A percentile compares a stretch with the other conserved stretches of the same genome.
Conservation (phyloP, 2,329 filamentous ascomycete genomes). For the Paraphoma sp. region DNA sequence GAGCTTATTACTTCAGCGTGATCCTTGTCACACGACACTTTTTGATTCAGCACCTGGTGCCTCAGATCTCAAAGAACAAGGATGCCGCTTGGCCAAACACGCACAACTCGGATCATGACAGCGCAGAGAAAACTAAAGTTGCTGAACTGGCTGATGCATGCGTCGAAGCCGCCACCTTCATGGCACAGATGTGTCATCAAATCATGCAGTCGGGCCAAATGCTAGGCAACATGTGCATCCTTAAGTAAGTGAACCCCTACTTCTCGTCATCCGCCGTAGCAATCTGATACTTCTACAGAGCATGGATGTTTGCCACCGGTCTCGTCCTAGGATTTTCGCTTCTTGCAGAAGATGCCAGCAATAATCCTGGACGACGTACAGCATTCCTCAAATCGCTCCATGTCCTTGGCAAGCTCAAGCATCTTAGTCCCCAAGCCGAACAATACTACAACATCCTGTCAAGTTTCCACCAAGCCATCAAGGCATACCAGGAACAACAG, state of each 20-base stretch:
- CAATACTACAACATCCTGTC: slow-evolving; percentile 64
- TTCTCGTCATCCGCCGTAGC: too few relatives aligned
- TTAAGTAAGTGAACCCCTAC: slow-evolving; percentile 56
- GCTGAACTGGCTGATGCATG: slow-evolving; percentile 59
- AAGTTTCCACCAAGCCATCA: slow-evolving; percentile 25
- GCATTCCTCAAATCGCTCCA: slow-evolving; percentile 60
- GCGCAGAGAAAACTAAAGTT: slow-evolving; percentile 32
- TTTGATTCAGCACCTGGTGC: slow-evolving; percentile 58
- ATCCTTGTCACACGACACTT: slow-evolving; percentile 64
- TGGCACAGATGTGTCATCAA: slow-evolving; percentile 62
- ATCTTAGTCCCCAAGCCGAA: slow-evolving; percentile 61
- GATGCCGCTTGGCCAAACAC: slow-evolving; percentile 24
- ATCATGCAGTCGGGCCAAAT: slow-evolving; percentile 54
- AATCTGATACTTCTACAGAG: slow-evolving; percentile 40
- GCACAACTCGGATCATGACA: slow-evolving; percentile 26
- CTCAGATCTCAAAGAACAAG: slow-evolving; percentile 13
- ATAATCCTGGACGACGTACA: slow-evolving; percentile 52
- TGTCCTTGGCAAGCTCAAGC: slow-evolving; percentile 57
- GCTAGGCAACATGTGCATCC: slow-evolving; percentile 64
- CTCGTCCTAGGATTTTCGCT: slow-evolving; percentile 64
- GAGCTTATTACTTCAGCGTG: slow-evolving; percentile 65
- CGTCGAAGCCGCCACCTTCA: slow-evolving; percentile 62
- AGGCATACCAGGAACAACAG: slow-evolving; percentile 19
- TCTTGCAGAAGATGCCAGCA: slow-evolving; percentile 57
- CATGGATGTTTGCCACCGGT: slow-evolving; percentile 63